These are phyloP conservation scores for Plasmodium ovale DNA, from an alignment of 169 alveolate species.

Conservation along the genomic window DNA sequence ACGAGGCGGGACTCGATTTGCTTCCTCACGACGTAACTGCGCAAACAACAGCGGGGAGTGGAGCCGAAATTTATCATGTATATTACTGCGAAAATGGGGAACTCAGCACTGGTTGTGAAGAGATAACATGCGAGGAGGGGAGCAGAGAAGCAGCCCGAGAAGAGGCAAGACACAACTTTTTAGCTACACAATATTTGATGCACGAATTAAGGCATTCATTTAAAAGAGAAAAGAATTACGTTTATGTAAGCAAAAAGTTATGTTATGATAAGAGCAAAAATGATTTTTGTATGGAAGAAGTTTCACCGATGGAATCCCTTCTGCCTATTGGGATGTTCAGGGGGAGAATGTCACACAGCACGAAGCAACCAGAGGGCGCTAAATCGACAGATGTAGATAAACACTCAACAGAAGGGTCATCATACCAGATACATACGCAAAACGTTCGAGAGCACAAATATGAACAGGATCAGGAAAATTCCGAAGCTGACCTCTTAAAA, in stretches of 20 bases:
- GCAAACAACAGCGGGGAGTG: no score
- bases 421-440: not conserved
- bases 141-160: not conserved
- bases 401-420: no score
- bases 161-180: not conserved
- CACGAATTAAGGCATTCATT: conserved; percentile 26
- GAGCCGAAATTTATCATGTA: not conserved
- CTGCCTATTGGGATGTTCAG: not conserved
- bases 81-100: not conserved
- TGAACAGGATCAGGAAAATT: not conserved
- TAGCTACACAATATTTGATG: not conserved
- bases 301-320: not conserved
- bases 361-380: not conserved
- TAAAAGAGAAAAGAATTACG: conserved; percentile 15
- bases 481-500: not conserved
- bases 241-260: conserved; percentile 26
- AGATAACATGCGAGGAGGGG: not conserved
- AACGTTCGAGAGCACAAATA: not conserved
- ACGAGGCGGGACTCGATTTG: no score
- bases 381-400: not conserved
- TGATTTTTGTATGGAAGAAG: conserved; percentile 9
- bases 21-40: no score
- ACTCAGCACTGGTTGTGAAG: not conserved
- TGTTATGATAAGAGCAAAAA: conserved; percentile 19
- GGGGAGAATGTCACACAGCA: no score